Conservation (phyloP, 1,284 basidiomycete species). For the Trametes hirsuta region DNA sequence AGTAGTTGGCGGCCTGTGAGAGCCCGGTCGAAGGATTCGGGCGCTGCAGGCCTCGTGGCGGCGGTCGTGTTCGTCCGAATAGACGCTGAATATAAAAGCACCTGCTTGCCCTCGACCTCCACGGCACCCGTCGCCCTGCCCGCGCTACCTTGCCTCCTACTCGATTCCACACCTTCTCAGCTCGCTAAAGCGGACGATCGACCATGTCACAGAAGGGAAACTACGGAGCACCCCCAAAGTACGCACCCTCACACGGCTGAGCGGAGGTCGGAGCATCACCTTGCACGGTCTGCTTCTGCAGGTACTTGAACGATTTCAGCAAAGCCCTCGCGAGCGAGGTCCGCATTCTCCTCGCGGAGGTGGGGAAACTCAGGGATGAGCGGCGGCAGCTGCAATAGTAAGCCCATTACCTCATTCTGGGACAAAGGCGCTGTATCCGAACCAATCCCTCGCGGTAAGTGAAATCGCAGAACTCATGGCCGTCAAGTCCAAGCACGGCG, state of each 20-base stretch:
- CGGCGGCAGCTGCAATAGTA: constrained; percentile 70
- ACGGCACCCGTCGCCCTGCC: background rate
- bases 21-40: background rate
- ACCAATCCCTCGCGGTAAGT: constrained; percentile 37
- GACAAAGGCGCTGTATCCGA: background rate
- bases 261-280: constrained; percentile 11
- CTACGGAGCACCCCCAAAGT: constrained; percentile 27
- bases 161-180: background rate
- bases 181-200: background rate
- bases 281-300: constrained; percentile 30
- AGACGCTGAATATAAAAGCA: constrained; percentile 5
- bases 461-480: constrained; percentile 79
- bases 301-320: constrained; percentile 68
- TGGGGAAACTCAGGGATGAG: constrained; percentile 76
- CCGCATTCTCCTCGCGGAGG: constrained; percentile 57
- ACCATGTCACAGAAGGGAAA: constrained; percentile 27
- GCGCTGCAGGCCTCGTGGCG: constrained; percentile 12
- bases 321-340: constrained; percentile 43
- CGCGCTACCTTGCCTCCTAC: background rate
- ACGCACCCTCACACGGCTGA: constrained; percentile 13
- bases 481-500: constrained; percentile 74
- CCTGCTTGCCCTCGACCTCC: constrained; percentile 6
- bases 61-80: constrained; percentile 13
- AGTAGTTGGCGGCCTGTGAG: background rate
- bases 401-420: constrained; percentile 32